Evolutionary conservation across 208 protist species (phyloP).

Genomic region (Leishmania tropica): DNA sequence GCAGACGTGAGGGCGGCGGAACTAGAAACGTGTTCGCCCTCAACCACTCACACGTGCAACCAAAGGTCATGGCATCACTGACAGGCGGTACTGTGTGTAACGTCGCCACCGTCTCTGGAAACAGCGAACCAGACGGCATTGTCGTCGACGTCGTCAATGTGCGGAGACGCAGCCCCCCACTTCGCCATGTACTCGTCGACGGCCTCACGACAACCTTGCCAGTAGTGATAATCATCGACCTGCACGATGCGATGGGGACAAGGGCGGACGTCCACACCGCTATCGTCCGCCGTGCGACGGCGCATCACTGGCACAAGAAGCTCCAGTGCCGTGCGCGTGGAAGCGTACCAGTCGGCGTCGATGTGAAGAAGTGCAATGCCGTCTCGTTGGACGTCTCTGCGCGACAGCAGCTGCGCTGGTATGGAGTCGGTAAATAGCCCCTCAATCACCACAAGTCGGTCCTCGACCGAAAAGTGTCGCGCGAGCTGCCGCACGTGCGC

Average conservation of each 20-base stretch:
- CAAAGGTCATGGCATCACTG: background rate
- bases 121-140: conserved; percentile 67
- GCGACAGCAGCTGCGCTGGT: conserved; percentile 42
- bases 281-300: background rate
- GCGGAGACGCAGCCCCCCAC: background rate
- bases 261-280: background rate
- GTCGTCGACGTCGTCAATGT: conserved; percentile 43
- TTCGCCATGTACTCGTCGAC: conserved; percentile 56
- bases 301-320: conserved; percentile 42
- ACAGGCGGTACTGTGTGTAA: background rate
- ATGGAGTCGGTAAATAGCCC: conserved; percentile 63
- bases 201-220: conserved; percentile 57
- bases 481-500: conserved; percentile 52
- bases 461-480: conserved; percentile 57
- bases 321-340: conserved; percentile 53
- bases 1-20: no score
- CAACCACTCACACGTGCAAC: background rate
- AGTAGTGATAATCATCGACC: conserved; percentile 88
- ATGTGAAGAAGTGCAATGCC: conserved; percentile 66
- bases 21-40: background rate
- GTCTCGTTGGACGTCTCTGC: conserved; percentile 19
- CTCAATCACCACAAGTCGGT: conserved; percentile 48
- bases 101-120: background rate
- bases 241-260: conserved; percentile 48
- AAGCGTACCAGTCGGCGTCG: conserved; percentile 86